These are phyloP conservation scores for Pilasporangium apinafurcum DNA, from an alignment of 352 stramenopile species.

Conservation along the genomic window DNA sequence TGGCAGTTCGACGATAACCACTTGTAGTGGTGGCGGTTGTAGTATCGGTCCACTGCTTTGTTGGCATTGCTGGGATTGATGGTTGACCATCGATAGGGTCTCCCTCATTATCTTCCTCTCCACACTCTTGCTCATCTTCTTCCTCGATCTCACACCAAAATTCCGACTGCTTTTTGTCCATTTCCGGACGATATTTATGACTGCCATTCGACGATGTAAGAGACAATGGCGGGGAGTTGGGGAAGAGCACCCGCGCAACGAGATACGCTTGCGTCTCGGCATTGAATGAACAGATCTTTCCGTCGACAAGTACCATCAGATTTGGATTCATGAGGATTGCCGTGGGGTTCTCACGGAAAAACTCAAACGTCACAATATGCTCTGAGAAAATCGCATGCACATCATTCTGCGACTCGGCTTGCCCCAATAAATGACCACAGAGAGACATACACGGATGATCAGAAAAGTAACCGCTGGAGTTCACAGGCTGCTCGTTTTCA, in stretches of 20 bases:
- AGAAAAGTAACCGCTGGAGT: constrained; percentile 1
- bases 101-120: neutral
- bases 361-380: constrained; percentile 63
- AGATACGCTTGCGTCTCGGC: constrained; percentile 55
- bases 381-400: constrained; percentile 49
- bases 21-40: too few species aligned
- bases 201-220: constrained; percentile 10
- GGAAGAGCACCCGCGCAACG: constrained; percentile 61
- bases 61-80: neutral
- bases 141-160: neutral
- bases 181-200: constrained; percentile 1
- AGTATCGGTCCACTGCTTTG: neutral
- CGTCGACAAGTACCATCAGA: constrained; percentile 60
- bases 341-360: constrained; percentile 36
- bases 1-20: too few species aligned
- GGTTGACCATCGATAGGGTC: constrained; percentile 1
- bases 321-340: constrained; percentile 41
- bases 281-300: constrained; percentile 49
- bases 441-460: constrained; percentile 68
- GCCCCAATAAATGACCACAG: constrained; percentile 51
- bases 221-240: constrained; percentile 35
- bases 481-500: constrained; percentile 36
- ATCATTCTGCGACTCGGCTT: constrained; percentile 33
- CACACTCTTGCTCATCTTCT: neutral
- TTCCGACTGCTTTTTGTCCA: neutral